Conservation (phyloP, 768 basidiomycete species). For the Lentinula sp. region DNA sequence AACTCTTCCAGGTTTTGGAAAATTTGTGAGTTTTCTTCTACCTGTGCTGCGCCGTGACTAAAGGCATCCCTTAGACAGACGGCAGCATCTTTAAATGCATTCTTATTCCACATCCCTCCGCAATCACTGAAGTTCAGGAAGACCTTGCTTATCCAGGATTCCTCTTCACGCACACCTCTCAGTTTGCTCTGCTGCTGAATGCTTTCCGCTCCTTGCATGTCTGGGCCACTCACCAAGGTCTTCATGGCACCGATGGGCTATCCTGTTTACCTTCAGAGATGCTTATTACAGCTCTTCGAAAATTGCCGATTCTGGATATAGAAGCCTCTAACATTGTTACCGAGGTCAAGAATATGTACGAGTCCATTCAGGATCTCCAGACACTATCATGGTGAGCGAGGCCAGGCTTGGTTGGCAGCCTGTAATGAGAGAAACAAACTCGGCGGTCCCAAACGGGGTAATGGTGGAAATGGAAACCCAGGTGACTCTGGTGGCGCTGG, state of each 20-base stretch:
- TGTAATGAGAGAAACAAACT: background rate
- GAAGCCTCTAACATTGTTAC: background rate
- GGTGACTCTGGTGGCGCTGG: background rate
- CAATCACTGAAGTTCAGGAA: background rate
- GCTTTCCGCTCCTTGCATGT: background rate
- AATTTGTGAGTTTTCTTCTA: background rate
- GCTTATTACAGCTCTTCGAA: background rate
- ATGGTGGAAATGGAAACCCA: background rate
- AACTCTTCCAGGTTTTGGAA: background rate
- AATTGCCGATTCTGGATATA: background rate
- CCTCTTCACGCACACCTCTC: background rate
- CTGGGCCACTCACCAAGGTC: background rate
- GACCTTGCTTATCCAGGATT: background rate
- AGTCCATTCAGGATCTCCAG: background rate
- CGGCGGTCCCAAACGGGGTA: background rate
- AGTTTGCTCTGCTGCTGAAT: background rate
- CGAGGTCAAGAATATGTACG: background rate
- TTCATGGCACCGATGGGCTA: background rate
- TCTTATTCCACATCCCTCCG: background rate
- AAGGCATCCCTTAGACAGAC: background rate
- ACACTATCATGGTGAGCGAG: background rate
- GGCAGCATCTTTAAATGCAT: background rate
- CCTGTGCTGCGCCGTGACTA: background rate
- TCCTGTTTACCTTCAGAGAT: background rate
- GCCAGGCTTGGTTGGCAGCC: background rate